These are phyloP conservation scores for Areca catechu DNA, from an alignment of 176 grass and related monocot genomes.

Conservation along the genomic window DNA sequence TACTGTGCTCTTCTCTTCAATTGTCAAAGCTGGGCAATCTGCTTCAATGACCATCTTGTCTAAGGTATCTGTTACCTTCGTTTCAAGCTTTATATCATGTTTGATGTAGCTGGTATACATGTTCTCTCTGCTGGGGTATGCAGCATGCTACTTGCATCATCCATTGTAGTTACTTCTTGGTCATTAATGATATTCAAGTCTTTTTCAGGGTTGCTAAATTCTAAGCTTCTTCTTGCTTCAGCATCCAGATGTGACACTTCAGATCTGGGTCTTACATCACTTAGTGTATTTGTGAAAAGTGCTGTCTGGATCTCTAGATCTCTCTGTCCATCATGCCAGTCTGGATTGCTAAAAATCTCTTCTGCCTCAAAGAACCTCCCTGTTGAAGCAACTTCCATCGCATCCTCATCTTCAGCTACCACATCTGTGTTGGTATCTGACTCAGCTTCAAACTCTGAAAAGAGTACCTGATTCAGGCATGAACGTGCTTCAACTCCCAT, in stretches of 20 bases:
- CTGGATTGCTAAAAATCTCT: slow-evolving; percentile 73
- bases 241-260: neutral
- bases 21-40: neutral
- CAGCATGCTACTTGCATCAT: slow-evolving; percentile 25
- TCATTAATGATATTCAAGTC: neutral
- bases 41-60: slow-evolving; percentile 4
- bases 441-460: slow-evolving; percentile 90
- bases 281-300: slow-evolving; percentile 25
- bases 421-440: slow-evolving; percentile 47
- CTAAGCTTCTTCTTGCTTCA: slow-evolving; percentile 30
- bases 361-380: slow-evolving; percentile 90
- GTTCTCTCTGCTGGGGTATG: slow-evolving; percentile 22
- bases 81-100: neutral
- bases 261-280: slow-evolving; percentile 24
- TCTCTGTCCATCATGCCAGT: slow-evolving; percentile 56
- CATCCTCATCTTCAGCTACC: slow-evolving; percentile 21
- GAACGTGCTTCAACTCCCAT: slow-evolving; percentile 44
- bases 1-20: slow-evolving; percentile 6
- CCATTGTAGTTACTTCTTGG: slow-evolving; percentile 17
- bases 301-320: slow-evolving; percentile 32
- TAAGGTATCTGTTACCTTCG: neutral
- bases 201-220: slow-evolving; percentile 28
- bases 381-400: slow-evolving; percentile 48
- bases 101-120: neutral
- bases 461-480: slow-evolving; percentile 94